phyloP scores from a whole-genome alignment of 148 eudicot species.

The Vaccinium corymbosum region DNA sequence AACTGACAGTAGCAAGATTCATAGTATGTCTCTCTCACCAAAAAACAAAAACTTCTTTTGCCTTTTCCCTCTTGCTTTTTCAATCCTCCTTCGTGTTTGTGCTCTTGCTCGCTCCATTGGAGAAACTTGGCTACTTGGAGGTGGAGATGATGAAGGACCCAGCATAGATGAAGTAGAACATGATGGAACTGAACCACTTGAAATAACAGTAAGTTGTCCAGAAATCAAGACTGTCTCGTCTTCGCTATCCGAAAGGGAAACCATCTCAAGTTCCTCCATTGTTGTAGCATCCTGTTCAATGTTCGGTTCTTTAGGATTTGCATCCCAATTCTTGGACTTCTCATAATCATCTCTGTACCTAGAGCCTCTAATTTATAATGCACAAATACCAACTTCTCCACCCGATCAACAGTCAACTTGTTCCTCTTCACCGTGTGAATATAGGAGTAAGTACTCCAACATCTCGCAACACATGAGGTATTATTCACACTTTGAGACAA shows the following conservation, averaged over 20 bases:
- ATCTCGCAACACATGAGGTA: not conserved
- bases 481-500: not conserved
- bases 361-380: not conserved
- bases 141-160: not conserved
- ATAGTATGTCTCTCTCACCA: not conserved
- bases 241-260: not conserved
- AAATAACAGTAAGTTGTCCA: not conserved
- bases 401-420: not conserved
- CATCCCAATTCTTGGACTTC: not conserved
- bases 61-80: not conserved
- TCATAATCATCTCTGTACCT: not conserved
- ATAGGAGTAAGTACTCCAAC: not conserved
- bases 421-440: not conserved
- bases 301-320: not conserved
- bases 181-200: not conserved
- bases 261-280: not conserved
- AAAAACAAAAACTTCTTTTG: not conserved
- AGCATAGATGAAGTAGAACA: not conserved
- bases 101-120: not conserved
- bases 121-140: not conserved
- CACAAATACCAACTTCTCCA: not conserved
- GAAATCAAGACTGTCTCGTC: not conserved
- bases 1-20: too few relatives aligned
- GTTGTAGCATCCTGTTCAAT: not conserved
- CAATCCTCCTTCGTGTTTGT: not conserved